Evolutionary conservation across 1,284 basidiomycete species (phyloP), one percentile per base, ranked within the genome.

Genomic region (Abortiporus biennis): DNA sequence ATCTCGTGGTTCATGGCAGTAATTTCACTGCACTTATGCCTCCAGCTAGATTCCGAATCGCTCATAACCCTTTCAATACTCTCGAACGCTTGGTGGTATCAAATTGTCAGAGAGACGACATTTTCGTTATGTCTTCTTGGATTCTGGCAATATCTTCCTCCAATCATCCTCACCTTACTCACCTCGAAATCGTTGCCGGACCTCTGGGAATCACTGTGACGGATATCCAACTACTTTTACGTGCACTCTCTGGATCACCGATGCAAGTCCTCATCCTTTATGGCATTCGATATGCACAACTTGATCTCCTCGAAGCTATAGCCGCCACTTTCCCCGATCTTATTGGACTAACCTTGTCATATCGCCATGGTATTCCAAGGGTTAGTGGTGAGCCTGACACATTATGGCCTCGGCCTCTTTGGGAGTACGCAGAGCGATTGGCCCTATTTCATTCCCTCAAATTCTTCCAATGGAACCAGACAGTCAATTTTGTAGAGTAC

Each of bases 341-440:
- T 16, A 21, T 17, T 6, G 36, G 27, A 4, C 35, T 46, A 15
- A 21, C 35, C 3, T 25, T 46, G 3, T n/a, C 13, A 4, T 42
- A 46, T 22, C 32, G 44, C 12, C 20, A 30, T 4, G 29, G 40
- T 24, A 20, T 31, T 21, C 39, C 31, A 5, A 30, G 38, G 21
- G 6, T 9, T 3, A 22, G 24, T 9, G 12, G 11, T 8, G 8
- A 15, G 3, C n/a, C n/a, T n/a, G n/a, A n/a, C n/a, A 25, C 22
- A 21, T 3, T 3, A 11, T 46, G 44, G 44, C 44, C 44, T 11
- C 15, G 19, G n/a, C 24, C 44, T 4, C 30, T 40, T 6, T 46
- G 44, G 44, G 40, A 46, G 23, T 46, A 46, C 30, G 44, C 44
- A 11, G 6, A 8, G 17, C 40, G 21, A 6, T 23, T 45, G 6